Percentiles rank a stretch among this genome's conserved stretches.
phyloP scores from a whole-genome alignment of 2,329 filamentous ascomycete species.

The Corniculantispora saksenae region DNA sequence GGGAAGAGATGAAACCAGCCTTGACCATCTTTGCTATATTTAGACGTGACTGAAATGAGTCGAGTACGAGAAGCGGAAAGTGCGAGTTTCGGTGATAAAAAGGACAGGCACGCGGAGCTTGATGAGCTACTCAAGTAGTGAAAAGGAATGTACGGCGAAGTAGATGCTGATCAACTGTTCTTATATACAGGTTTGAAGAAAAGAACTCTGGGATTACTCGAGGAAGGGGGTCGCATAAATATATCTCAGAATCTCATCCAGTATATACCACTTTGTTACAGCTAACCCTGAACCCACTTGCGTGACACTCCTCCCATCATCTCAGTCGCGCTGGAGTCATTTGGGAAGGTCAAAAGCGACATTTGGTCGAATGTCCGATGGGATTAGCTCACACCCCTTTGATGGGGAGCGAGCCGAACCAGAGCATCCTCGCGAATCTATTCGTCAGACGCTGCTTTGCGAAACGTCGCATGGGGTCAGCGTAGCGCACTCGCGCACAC shows the following conservation, averaged over 20 bases:
- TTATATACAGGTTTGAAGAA: slow-evolving; percentile 3
- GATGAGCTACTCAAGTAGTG: background rate
- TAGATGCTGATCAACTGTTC: background rate
- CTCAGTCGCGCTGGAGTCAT: slow-evolving; percentile 15
- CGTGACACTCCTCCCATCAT: slow-evolving; percentile 10
- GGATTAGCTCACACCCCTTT: slow-evolving; percentile 8
- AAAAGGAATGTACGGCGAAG: background rate
- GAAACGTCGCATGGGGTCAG: slow-evolving; percentile 18
- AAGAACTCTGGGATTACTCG: slow-evolving; percentile 6
- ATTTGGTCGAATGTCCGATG: background rate
- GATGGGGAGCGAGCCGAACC: background rate
- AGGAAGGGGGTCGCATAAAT: background rate
- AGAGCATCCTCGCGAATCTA: background rate
- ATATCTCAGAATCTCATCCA: slow-evolving; percentile 1
- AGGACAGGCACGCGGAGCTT: background rate
- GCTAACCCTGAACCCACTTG: slow-evolving; percentile 7
- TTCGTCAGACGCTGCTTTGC: slow-evolving; percentile 8
- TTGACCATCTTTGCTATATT: slow-evolving; percentile 26
- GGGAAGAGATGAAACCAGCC: slow-evolving; percentile 25
- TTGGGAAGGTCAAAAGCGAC: slow-evolving; percentile 18
- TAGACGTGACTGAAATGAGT: background rate
- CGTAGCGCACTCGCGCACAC: background rate
- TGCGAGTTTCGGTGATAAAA: background rate
- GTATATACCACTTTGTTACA: slow-evolving; percentile 11
- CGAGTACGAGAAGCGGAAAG: too few relatives aligned